Evolutionary conservation across 257 asterid genomes (phyloP).

Genomic region (Hygrophila difformis): DNA sequence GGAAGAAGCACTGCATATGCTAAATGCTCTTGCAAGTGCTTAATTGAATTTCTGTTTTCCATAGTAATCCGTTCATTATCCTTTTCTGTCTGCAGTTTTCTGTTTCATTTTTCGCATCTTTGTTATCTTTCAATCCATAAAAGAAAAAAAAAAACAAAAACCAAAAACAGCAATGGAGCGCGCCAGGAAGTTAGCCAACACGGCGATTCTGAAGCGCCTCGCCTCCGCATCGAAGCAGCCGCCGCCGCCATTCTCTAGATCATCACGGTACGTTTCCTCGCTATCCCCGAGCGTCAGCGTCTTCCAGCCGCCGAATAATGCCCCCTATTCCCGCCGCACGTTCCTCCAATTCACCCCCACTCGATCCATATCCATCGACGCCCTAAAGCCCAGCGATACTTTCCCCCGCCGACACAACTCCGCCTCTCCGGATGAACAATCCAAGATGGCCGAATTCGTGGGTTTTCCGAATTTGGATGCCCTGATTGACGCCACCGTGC

Average conservation of each 20-base stretch:
- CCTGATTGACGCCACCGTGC: conserved; percentile 87
- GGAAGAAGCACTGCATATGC: neutral
- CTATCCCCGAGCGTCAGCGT: conserved; percentile 54
- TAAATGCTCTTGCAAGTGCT: neutral
- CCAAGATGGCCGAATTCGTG: conserved; percentile 63
- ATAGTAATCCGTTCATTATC: no score
- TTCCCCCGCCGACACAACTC: conserved; percentile 96
- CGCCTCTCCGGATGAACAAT: conserved; percentile 83
- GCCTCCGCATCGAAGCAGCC: conserved; percentile 55
- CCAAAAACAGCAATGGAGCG: conserved; percentile 50
- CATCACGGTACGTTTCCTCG: conserved; percentile 72
- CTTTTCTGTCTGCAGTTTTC: neutral
- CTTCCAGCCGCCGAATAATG: conserved; percentile 23
- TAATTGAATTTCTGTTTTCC: conserved; percentile 4
- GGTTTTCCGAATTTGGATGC: conserved; percentile 58
- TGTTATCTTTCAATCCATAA: neutral
- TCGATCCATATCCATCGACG: conserved; percentile 69
- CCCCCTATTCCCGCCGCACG: conserved; percentile 10
- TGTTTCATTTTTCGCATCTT: conserved; percentile 3
- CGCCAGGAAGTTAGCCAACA: conserved; percentile 74
- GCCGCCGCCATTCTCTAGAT: conserved; percentile 38
- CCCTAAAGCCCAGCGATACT: conserved; percentile 80
- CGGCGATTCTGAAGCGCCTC: conserved; percentile 66
- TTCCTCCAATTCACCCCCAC: conserved; percentile 17
- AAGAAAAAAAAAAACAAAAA: no score